These are phyloP conservation scores for Gossypium longicalyx DNA, from an alignment of 345 rosid genomes.

Conservation along the genomic window DNA sequence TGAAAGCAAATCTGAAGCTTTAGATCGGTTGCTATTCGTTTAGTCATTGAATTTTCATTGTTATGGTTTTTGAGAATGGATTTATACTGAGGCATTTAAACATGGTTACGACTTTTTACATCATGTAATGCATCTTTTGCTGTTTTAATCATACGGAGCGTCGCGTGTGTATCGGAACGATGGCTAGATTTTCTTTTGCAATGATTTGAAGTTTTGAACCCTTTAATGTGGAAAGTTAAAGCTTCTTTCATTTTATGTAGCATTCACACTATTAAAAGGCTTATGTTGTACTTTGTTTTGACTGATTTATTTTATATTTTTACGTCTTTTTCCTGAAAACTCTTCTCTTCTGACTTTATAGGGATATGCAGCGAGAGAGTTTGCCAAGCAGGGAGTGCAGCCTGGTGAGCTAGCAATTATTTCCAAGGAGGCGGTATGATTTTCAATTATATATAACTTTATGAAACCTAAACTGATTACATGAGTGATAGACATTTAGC, in stretches of 20 bases:
- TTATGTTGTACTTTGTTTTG: background rate
- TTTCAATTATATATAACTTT: background rate
- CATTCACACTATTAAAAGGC: background rate
- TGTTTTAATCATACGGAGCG: background rate
- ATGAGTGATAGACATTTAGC: background rate
- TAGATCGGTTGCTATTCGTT: background rate
- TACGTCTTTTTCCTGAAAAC: background rate
- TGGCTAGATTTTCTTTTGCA: background rate
- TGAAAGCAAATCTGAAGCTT: background rate
- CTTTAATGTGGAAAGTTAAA: background rate
- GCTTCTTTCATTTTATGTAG: background rate
- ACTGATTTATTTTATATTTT: background rate
- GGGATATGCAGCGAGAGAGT: conserved; percentile 99
- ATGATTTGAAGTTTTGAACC: background rate
- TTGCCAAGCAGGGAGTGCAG: conserved; percentile 69
- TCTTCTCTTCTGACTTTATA: conserved; percentile 16
- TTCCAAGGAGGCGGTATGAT: conserved; percentile 84
- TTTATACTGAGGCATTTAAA: no score
- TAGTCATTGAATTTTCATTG: background rate
- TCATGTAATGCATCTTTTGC: background rate
- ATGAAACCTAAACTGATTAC: background rate
- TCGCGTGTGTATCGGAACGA: background rate
- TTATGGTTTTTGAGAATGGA: background rate
- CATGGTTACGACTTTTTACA: background rate
- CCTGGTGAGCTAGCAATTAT: conserved; percentile 90